Evolutionary conservation across 306 rosid species (phyloP), one percentile per base, ranked within the genome.

Genomic region (Crotalaria pallida): DNA sequence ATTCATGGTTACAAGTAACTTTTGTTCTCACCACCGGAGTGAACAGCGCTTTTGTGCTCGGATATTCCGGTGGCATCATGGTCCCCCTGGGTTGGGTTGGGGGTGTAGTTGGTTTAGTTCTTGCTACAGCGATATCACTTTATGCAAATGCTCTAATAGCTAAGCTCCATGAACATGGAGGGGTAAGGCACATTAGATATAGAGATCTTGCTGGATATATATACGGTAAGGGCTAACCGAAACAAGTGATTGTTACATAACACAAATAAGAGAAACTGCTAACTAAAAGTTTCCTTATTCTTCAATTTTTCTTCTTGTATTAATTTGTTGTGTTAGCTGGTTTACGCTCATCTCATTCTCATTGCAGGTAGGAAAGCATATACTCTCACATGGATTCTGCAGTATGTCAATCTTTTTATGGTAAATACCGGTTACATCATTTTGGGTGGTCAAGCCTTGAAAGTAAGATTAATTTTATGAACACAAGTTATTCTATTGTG

Each of bases 21-120:
- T 94, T 94, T 73, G 81, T 94, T 19, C 92, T 94, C 12, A 90
- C 98, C 13, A 90, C 96, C 8, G 98, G 97, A 63, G 79, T 93
- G 81, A 93, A 93, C 84, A 93, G 98, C 26, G 97, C 96, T 9
- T 94, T 84, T 78, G 97, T 94, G 41, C 83, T 94, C 44, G 98
- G 98, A 58, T 94, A 94, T 77, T 79, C 98, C 0, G 97, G 96
- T 16, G 85, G 89, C 0, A 64, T 85, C 47, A 90, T 94, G 98
- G 93, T 94, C 69, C 98, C 96, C 9, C 74, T 94, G 34, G 96
- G 97, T 48, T 94, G 98, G 97, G 7, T 33, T 0, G 76, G 65
- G 38, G 98, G 98, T 19, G 92, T 85, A 0, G 75, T 87, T 31
- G 97, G 98, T 67, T 84, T 94, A 17, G 3, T 94, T 66, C 44